Conservation (phyloP, 805 yeast species). For the Clavispora fructus region DNA sequence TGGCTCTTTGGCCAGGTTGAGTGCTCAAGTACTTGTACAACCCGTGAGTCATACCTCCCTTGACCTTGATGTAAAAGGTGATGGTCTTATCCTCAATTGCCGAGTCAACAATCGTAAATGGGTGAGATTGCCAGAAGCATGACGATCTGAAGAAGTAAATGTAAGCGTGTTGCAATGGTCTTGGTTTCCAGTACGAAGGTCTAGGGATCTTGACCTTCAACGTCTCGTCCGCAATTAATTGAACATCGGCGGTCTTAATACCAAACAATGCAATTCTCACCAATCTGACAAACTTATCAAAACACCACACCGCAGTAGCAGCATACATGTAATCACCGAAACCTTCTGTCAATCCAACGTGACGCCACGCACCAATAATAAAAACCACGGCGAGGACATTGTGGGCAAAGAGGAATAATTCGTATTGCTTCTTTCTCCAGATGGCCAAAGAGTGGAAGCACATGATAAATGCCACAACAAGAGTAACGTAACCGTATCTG, state of each 20-base stretch:
- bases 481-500: constrained; percentile 31
- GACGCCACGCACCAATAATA: constrained; percentile 53
- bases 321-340: constrained; percentile 30
- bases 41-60: constrained; percentile 52
- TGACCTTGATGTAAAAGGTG: constrained; percentile 44
- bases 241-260: constrained; percentile 31
- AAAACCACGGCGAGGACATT: constrained; percentile 39
- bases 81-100: constrained; percentile 35
- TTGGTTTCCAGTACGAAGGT: constrained; percentile 44
- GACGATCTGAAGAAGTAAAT: constrained; percentile 50
- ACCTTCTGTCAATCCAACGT: constrained; percentile 46
- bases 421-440: constrained; percentile 54
- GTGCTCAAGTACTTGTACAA: constrained; percentile 28
- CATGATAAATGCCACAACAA: constrained; percentile 34
- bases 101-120: constrained; percentile 55
- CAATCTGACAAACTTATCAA: constrained; percentile 36
- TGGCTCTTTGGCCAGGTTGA: constrained; percentile 27
- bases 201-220: constrained; percentile 43
- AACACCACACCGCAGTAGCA: constrained; percentile 35
- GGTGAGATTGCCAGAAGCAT: constrained; percentile 68
- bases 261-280: constrained; percentile 32
- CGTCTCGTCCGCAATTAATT: constrained; percentile 39
- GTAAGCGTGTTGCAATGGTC: constrained; percentile 54
- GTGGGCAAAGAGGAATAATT: constrained; percentile 44
- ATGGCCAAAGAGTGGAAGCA: constrained; percentile 45